These are phyloP conservation scores for Macrolepiota albuminosa DNA, from an alignment of 768 basidiomycete genomes.

Conservation along the genomic window DNA sequence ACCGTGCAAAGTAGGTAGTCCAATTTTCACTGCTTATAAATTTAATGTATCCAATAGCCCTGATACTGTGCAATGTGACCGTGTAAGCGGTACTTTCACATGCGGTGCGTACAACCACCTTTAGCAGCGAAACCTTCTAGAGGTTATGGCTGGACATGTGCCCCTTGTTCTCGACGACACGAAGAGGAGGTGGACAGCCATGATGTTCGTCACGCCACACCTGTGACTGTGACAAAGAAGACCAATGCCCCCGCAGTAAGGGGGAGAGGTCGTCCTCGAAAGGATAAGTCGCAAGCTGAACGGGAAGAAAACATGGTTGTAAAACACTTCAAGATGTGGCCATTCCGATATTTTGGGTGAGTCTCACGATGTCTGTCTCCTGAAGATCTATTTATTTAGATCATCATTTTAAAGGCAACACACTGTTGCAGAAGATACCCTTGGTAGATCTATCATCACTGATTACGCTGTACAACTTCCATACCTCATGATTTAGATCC, in stretches of 20 bases:
- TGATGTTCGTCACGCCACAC: slow-evolving; percentile 57
- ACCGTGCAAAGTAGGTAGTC: slow-evolving; percentile 67
- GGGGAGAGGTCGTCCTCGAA: slow-evolving; percentile 72
- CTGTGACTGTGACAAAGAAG: slow-evolving; percentile 37
- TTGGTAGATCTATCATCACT: slow-evolving; percentile 47
- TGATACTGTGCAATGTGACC: slow-evolving; percentile 85
- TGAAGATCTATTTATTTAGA: background rate
- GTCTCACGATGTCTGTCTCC: slow-evolving; percentile 21
- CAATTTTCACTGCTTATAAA: slow-evolving; percentile 11
- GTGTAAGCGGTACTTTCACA: slow-evolving; percentile 95
- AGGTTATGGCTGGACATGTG: slow-evolving; percentile 97
- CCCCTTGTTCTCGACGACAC: slow-evolving; percentile 83
- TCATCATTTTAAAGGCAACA: slow-evolving; percentile 53
- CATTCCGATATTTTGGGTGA: slow-evolving; percentile 95
- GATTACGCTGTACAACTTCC: slow-evolving; percentile 8
- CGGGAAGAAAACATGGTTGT: slow-evolving; percentile 73
- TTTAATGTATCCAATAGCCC: slow-evolving; percentile 40
- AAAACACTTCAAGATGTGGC: slow-evolving; percentile 89
- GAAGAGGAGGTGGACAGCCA: slow-evolving; percentile 83
- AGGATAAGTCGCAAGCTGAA: slow-evolving; percentile 68
- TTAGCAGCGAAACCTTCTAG: slow-evolving; percentile 86
- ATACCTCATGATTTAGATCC: slow-evolving; percentile 57
- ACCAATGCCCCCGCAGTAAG: slow-evolving; percentile 69
- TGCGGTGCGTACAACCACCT: slow-evolving; percentile 91
- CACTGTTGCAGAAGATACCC: slow-evolving; percentile 87